Conservation (phyloP, 345 rosid genomes). For the Pugionium dolabratum region DNA sequence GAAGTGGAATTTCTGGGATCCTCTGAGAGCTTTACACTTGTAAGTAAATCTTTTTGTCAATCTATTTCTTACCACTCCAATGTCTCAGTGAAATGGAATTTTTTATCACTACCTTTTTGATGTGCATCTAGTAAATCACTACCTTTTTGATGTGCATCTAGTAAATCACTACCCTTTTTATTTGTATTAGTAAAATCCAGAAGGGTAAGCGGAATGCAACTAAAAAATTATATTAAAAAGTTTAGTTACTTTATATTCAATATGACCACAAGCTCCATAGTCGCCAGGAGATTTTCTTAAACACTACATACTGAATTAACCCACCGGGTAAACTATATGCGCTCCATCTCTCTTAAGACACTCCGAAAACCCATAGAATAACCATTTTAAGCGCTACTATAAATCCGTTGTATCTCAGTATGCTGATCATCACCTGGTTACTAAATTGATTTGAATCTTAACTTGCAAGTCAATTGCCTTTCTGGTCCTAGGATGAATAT, state of each 20-base stretch:
- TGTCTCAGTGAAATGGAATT: slow-evolving; percentile 9
- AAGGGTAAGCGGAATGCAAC: not conserved
- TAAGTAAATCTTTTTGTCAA: slow-evolving; percentile 30
- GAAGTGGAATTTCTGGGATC: slow-evolving; percentile 45
- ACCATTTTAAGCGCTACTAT: not conserved
- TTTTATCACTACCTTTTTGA: slow-evolving; percentile 8
- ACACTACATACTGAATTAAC: not conserved
- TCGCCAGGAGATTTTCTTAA: not conserved
- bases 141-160: not conserved
- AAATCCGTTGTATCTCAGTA: not conserved
- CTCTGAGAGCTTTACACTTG: slow-evolving; percentile 53
- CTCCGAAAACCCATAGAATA: not conserved
- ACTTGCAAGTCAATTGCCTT: slow-evolving; percentile 37
- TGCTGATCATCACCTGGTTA: slow-evolving; percentile 10
- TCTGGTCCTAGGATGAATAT: not conserved
- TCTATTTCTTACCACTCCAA: not conserved
- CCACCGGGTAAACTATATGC: not conserved
- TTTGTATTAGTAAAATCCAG: not conserved
- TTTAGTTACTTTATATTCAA: not conserved
- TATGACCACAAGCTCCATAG: not conserved
- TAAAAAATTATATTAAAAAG: not conserved
- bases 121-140: not conserved
- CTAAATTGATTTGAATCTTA: slow-evolving; percentile 19
- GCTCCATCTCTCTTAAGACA: not conserved
- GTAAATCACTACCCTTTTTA: not conserved